Evolutionary conservation across 306 rosid species (phyloP), one percentile per base, ranked within the genome.

Genomic region (Vigna trinervia): DNA sequence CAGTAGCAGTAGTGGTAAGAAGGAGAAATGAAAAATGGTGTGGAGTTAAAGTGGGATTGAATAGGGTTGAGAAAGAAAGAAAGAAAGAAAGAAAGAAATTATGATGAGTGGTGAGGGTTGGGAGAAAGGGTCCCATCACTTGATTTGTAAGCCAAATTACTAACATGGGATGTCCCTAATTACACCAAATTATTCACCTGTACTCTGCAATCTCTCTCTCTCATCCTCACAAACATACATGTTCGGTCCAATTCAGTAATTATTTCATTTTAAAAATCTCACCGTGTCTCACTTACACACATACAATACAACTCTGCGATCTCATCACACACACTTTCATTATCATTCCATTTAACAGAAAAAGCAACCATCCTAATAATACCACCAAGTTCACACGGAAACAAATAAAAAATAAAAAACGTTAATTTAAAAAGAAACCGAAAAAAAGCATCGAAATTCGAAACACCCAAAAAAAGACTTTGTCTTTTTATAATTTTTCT

Each of bases 81-180:
- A 75, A 26, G 43, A 74, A 48, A 11, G 4, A 65, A 13, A 51
- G 43, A 74, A 48, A 11, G 4, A 65, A 13, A 51, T 68, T 51
- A 51, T 76, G 28, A 50, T 52, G 77, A 64, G 51, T 12, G 22
- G 51, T n/a, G 22, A 45, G 5, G 78, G 22, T 20, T 12, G 30
- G 30, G 8, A 6, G 39, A 36, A 52, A 3, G 19, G 75, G 76
- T 4, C 88, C 90, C 83, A 73, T 77, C 85, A 73, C 74, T 74
- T 79, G 73, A 84, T 86, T 83, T 84, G 91, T 86, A 83, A 72
- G 88, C 84, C 84, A 86, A 82, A 75, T 79, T 43, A 68, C 82
- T 90, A 78, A 84, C 86, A 88, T 83, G 89, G 86, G 72, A 69
- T 82, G 88, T 73, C 83, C 61, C 84, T 75, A 61, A 78, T 88